Base-by-base conservation (phyloP, 2,329 filamentous ascomycete genomes). In the Hansfordia pulvinata region DNA sequence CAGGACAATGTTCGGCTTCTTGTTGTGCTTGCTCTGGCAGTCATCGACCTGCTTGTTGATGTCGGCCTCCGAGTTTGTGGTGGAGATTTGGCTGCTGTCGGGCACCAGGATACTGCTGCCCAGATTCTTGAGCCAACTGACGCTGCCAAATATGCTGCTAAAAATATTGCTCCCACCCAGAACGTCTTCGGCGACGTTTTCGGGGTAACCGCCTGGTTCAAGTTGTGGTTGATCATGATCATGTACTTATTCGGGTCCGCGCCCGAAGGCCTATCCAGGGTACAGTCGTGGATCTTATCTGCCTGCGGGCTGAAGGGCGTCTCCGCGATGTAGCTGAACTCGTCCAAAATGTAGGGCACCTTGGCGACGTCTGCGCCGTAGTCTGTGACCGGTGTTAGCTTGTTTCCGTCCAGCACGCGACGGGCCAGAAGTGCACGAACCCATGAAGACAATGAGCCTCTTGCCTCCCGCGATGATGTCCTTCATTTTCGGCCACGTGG, bases 401-500 rank as follows among this genome's bases (percentile, higher is more conserved):
- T n/a, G n/a, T n/a, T n/a, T n/a, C n/a, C n/a, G n/a, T n/a, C n/a
- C n/a, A n/a, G n/a, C n/a, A n/a, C n/a, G n/a, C n/a, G n/a, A n/a
- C n/a, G 3, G 7, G n/a, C n/a, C n/a, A n/a, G n/a, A n/a, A n/a
- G n/a, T n/a, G n/a, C n/a, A 43, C 50, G 26, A 55, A 54, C 77
- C 76, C 46, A 86, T 70, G 35, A 85, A 86, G 15, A 76, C 69
- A 24, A 86, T 51, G 1, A 88, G 56, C 10, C 79, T 64, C 7
- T 64, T 78, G 24, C 63, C 62, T 19, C 58, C 56, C 14, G 63
- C 53, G 37, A 86, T 79, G 31, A 88, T 50, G 11, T 64, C 47
- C 39, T 72, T 62, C 10, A 86, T 56, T 0, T 79, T 85, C 49
- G 80, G 80, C 81, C 83, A 61, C 1, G 53, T 53, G n/a, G n/a